Conservation (phyloP, 305 asterid genomes). For the Rubia peregrina region DNA sequence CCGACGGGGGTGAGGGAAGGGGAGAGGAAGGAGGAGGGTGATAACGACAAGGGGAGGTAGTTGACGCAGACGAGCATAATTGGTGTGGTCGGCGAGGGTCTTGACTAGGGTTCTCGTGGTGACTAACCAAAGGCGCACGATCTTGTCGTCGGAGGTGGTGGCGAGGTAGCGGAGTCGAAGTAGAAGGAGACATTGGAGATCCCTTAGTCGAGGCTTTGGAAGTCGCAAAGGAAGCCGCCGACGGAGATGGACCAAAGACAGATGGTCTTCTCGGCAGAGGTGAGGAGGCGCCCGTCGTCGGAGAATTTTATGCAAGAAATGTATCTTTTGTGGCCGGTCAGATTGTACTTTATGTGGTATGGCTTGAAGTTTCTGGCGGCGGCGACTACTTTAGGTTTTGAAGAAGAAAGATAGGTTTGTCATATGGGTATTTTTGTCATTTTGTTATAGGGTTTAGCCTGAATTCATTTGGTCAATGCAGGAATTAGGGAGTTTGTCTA, state of each 20-base stretch:
- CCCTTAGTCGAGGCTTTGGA: constrained; percentile 70
- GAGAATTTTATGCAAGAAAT: constrained; percentile 76
- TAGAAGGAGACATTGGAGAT: constrained; percentile 76
- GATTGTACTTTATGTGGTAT: constrained; percentile 55
- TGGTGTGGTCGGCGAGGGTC: constrained; percentile 78
- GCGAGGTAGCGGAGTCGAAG: constrained; percentile 61
- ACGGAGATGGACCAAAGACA: constrained; percentile 41
- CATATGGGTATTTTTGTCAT: no score
- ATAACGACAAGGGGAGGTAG: no score
- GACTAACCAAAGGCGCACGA: constrained; percentile 75
- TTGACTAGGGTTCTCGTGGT: constrained; percentile 57
- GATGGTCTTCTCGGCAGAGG: constrained; percentile 86
- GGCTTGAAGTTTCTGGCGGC: constrained; percentile 58
- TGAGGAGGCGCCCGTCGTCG: constrained; percentile 62
- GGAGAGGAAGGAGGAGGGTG: no score
- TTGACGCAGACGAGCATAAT: no score
- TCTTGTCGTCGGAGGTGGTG: constrained; percentile 82
- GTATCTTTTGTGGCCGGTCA: constrained; percentile 30
- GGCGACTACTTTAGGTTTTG: constrained; percentile 19
- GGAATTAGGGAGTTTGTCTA: no score
- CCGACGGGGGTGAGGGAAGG: no score
- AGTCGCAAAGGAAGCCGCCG: constrained; percentile 24
- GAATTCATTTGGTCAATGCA: no score
- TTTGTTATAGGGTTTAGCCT: no score
- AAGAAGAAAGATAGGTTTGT: no score